Conservation (phyloP, 129 eudicot species). For the Flaveria ramosissima region DNA sequence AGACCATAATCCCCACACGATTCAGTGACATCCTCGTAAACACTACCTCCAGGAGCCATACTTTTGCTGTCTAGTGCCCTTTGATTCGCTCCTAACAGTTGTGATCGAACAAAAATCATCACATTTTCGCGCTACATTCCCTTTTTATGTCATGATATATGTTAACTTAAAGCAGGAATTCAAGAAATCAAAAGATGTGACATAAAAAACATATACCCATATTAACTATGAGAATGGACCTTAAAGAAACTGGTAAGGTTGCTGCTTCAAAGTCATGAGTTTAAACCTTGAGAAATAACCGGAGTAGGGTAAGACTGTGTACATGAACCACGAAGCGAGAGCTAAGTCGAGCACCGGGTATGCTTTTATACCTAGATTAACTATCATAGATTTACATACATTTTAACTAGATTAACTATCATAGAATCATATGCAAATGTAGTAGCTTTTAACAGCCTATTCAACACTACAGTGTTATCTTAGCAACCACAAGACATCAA, state of each 20-base stretch:
- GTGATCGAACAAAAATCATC: neutral
- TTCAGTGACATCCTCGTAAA: slow-evolving; percentile 42
- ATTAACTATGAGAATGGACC: too few species aligned
- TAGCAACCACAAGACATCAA: neutral
- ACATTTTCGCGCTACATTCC: neutral
- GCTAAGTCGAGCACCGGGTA: too few species aligned
- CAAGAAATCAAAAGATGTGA: slow-evolving; percentile 17
- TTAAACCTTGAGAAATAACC: too few species aligned
- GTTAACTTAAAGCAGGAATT: neutral
- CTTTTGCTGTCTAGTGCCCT: neutral
- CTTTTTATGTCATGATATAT: neutral
- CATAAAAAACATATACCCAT: neutral
- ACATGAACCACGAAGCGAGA: too few species aligned
- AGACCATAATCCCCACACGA: slow-evolving; percentile 45
- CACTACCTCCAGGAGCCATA: slow-evolving; percentile 65
- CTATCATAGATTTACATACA: slow-evolving; percentile 21
- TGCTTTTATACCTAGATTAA: neutral
- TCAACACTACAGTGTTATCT: neutral
- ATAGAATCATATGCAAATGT: slow-evolving; percentile 18
- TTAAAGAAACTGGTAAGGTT: too few species aligned
- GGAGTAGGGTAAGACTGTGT: too few species aligned
- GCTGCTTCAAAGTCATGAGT: too few species aligned
- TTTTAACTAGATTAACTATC: neutral
- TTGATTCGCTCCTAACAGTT: slow-evolving; percentile 27
- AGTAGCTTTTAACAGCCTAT: slow-evolving; percentile 16